Evolutionary conservation across 495 filamentous ascomycete genomes (phyloP).

Genomic region (Copromyces sp.): DNA sequence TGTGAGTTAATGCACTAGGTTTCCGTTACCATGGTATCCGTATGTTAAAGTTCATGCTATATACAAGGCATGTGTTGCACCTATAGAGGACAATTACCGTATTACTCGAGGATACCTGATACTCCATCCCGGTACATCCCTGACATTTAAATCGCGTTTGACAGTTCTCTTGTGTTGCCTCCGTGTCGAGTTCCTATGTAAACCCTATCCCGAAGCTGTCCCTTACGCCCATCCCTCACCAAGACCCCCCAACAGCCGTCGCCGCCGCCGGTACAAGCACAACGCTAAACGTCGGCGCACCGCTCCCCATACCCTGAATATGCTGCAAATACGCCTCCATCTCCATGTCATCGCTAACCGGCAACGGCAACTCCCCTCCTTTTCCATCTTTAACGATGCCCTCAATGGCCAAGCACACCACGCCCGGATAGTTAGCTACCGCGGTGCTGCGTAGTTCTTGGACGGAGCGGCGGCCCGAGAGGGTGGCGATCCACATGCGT

Average conservation of each 20-base stretch:
- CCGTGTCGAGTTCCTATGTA: not conserved
- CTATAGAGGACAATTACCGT: not conserved
- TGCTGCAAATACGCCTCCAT: constrained; percentile 26
- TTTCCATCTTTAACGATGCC: constrained; percentile 48
- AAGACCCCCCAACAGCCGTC: not conserved
- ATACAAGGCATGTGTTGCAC: not conserved
- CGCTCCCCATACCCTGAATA: constrained; percentile 39
- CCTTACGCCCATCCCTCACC: not conserved
- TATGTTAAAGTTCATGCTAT: not conserved
- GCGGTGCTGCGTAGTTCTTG: constrained; percentile 46
- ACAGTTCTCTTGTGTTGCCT: not conserved
- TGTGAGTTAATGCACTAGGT: not conserved
- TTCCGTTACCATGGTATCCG: not conserved
- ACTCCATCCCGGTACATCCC: not conserved
- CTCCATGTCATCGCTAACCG: not conserved
- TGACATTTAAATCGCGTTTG: not conserved
- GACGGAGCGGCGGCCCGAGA: constrained; percentile 43
- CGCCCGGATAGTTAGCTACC: constrained; percentile 44
- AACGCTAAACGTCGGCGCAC: constrained; percentile 59
- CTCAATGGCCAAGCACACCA: constrained; percentile 48
- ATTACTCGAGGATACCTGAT: not conserved
- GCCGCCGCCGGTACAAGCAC: constrained; percentile 11
- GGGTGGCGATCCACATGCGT: constrained; percentile 51
- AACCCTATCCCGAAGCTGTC: not conserved
- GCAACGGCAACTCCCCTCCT: not conserved